A percentile compares a stretch with the other conserved stretches of the same genome.
These are phyloP conservation scores for Aspergillus tamarii DNA, from an alignment of 2,329 filamentous ascomycete genomes.

Conservation along the genomic window DNA sequence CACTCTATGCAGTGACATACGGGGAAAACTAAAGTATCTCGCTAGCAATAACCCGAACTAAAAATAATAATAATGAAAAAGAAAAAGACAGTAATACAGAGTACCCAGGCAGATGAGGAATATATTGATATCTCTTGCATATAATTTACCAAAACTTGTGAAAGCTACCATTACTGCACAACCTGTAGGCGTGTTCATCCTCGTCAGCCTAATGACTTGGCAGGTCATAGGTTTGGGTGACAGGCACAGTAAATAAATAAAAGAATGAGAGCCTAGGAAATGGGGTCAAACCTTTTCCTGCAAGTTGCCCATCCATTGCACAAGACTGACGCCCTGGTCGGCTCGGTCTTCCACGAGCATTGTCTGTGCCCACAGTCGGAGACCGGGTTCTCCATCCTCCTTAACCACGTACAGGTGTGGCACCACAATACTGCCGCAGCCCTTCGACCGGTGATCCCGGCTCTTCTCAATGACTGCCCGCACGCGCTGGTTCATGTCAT, in stretches of 20 bases:
- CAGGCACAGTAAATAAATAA: constrained; percentile 14
- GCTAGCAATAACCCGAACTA: not conserved
- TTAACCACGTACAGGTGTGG: constrained; percentile 92
- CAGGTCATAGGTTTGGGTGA: constrained; percentile 10
- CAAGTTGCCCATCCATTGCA: constrained; percentile 89
- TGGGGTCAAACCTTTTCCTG: constrained; percentile 80
- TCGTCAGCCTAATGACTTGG: constrained; percentile 27
- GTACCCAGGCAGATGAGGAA: constrained; percentile 5
- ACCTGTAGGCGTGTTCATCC: constrained; percentile 31
- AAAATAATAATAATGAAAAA: too few relatives aligned
- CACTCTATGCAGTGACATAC: not conserved
- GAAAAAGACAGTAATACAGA: constrained; percentile 7
- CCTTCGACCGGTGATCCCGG: constrained; percentile 80
- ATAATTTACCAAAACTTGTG: constrained; percentile 25
- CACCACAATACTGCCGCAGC: constrained; percentile 89
- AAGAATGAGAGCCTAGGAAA: constrained; percentile 17
- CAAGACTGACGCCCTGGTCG: constrained; percentile 89
- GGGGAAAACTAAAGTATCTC: not conserved
- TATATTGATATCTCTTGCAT: constrained; percentile 29
- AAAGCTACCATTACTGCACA: constrained; percentile 34
- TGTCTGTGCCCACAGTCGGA: constrained; percentile 97
- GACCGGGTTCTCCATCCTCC: constrained; percentile 91
- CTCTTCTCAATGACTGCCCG: constrained; percentile 91
- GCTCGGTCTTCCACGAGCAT: constrained; percentile 92
- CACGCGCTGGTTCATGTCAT: constrained; percentile 94